Evolutionary conservation across 345 rosid species (phyloP), one percentile per base, ranked within the genome.

Genomic region (Geranium brycei): DNA sequence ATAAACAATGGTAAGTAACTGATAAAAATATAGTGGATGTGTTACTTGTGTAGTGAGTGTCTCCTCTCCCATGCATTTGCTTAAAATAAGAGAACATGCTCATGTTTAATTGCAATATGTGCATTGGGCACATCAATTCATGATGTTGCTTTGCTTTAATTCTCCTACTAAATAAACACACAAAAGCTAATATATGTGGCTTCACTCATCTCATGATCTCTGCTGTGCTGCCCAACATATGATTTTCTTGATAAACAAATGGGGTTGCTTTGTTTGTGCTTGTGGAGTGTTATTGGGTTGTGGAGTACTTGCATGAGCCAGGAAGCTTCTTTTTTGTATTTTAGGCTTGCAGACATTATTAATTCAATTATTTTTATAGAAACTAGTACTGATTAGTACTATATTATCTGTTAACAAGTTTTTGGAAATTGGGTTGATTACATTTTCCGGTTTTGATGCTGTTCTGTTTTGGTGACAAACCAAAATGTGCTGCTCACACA

Each of bases 61-160:
- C 28, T 23, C 28, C 28, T 23, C 28, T 23, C 28, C 28, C 28
- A 23, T 23, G 28, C 28, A 23, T 23, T 23, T 23, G 28, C 28
- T 23, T 23, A 23, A 23, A 23, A 23, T 23, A 23, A 23, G 28
- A 23, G 28, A 35, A 35, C 41, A 35, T 35, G 12, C 1, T 35
- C 41, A 35, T 35, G 41, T 35, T 4, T 35, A 35, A 35, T 35
- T 4, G 41, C 10, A 7, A 61, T 23, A 23, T 23, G 28, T 77
- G 82, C 75, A 61, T 78, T 68, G 83, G 73, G 62, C 55, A 55
- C 68, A 62, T 78, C 72, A 64, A 38, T 3, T 72, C 16, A 70
- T 70, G 62, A 19, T 66, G 64, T 64, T 58, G 60, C 28, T 66
- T 75, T 69, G 74, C 61, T 5, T 57, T 38, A 38, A 38, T 38